Base-by-base conservation (phyloP, 805 yeast genomes). In the Metschnikowia anglica region DNA sequence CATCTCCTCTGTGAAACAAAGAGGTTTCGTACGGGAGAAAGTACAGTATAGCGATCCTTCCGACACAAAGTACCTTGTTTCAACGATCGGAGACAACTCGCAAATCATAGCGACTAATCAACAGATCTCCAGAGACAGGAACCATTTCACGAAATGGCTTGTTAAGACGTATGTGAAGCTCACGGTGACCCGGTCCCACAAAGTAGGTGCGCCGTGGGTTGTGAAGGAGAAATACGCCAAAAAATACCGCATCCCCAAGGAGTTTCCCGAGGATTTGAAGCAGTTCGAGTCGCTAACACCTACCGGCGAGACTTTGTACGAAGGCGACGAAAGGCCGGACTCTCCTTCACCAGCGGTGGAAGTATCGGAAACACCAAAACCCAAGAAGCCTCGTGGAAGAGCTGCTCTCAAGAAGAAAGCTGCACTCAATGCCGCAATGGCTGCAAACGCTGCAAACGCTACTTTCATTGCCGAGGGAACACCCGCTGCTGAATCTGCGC, bases 181-280 rank as follows among this genome's bases (percentile, higher is more conserved):
- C 60, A 76, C 88, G 34, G 75, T 88, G 59, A 73, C 85, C 6
- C 79, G 96, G 43, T 86, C 90, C 1, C 76, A 83, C 41, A 87
- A 85, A 72, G 72, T 83, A 32, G 97, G 98, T 3, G 91, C 97
- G 2, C 98, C 98, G 2, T 93, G 98, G 98, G 81, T 91, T 16
- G 93, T 93, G 12, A 85, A 83, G 58, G 80, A 79, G 19, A 81
- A 83, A 51, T 88, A 79, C 61, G 93, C 93, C 0, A 72, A 71
- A 43, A 74, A 75, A 53, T 88, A 82, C 60, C 67, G 86, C 51
- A 85, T 88, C 15, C 76, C 83, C 9, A 68, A 72, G 13, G 81
- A 73, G 29, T 76, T 73, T 51, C 88, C 88, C 1, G 71, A 74
- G 5, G 76, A 80, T 43, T 62, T 82, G 43, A 68, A 66, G 44